Evolutionary conservation across 768 basidiomycete genomes (phyloP).

Genomic region (Cantharellus anzutake): DNA sequence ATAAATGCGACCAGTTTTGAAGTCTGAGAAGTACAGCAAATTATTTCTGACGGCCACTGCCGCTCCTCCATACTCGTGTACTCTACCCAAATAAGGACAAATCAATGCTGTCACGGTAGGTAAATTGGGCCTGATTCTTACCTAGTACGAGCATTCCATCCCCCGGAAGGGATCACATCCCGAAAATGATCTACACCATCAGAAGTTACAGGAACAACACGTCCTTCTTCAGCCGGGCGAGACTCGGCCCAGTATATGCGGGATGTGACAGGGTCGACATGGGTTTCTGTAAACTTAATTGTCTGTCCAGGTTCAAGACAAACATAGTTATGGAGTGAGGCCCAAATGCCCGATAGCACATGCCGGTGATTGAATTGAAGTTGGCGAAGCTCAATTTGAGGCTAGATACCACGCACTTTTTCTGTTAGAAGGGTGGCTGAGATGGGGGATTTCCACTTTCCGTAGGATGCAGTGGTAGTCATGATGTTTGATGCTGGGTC

Average conservation of each 20-base stretch:
- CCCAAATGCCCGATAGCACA: not conserved
- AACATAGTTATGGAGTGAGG: not conserved
- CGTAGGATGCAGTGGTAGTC: conserved; percentile 29
- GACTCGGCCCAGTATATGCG: conserved; percentile 37
- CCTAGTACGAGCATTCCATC: conserved; percentile 32
- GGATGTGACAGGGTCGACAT: conserved; percentile 31
- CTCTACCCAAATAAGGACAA: conserved; percentile 22
- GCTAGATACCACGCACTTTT: conserved; percentile 16
- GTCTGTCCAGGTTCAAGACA: conserved; percentile 11
- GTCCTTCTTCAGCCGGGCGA: conserved; percentile 35
- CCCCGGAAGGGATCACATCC: conserved; percentile 32
- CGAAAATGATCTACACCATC: conserved; percentile 14
- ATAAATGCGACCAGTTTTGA: conserved; percentile 35
- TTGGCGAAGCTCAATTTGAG: not conserved
- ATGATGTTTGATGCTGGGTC: not conserved
- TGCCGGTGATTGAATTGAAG: not conserved
- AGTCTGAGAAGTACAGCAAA: conserved; percentile 39
- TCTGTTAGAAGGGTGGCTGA: conserved; percentile 32
- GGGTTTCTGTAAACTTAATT: conserved; percentile 22
- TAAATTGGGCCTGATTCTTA: not conserved
- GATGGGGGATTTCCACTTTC: conserved; percentile 42
- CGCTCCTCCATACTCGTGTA: conserved; percentile 58
- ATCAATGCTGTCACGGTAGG: not conserved
- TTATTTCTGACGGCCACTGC: conserved; percentile 33
- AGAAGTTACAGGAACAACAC: conserved; percentile 39